These are phyloP conservation scores for Nitzschia sp. DNA, from an alignment of 108 stramenopile genomes.

Conservation along the genomic window DNA sequence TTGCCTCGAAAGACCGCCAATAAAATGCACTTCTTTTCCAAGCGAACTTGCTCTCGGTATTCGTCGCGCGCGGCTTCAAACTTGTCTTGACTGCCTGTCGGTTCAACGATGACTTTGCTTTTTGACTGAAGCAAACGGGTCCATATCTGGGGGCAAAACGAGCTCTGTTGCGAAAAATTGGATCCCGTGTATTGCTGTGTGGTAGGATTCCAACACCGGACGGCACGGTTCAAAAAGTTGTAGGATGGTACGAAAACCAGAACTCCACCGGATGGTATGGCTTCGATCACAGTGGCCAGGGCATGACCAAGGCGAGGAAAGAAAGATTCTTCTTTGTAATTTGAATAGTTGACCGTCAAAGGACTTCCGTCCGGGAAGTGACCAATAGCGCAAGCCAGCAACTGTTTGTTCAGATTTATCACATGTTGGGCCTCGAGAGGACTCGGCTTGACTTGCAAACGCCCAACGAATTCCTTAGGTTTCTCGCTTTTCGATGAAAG, in stretches of 20 bases:
- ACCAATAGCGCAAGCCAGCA: slow-evolving; percentile 63
- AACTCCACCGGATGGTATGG: slow-evolving; percentile 65
- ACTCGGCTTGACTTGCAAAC: slow-evolving; percentile 58
- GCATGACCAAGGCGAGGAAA: slow-evolving; percentile 66
- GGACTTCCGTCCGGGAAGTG: slow-evolving; percentile 66
- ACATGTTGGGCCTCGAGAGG: slow-evolving; percentile 85
- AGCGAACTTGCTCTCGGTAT: slow-evolving; percentile 44
- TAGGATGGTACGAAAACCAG: slow-evolving; percentile 79
- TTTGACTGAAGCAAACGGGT: slow-evolving; percentile 49
- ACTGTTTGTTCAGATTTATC: slow-evolving; percentile 65
- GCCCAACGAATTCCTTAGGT: slow-evolving; percentile 6
- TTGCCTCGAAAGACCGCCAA: slow-evolving; percentile 89
- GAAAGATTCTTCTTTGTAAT: slow-evolving; percentile 52
- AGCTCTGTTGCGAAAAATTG: background rate
- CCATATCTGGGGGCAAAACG: slow-evolving; percentile 37
- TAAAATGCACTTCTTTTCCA: slow-evolving; percentile 65
- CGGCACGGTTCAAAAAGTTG: slow-evolving; percentile 56
- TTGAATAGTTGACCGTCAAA: slow-evolving; percentile 50
- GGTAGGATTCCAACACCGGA: slow-evolving; percentile 50
- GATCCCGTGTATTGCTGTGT: slow-evolving; percentile 15
- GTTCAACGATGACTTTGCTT: slow-evolving; percentile 70
- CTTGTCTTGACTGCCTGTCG: slow-evolving; percentile 53
- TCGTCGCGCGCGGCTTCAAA: slow-evolving; percentile 63
- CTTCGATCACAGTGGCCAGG: slow-evolving; percentile 55
- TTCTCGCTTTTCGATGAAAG: background rate